Evolutionary conservation across 768 basidiomycete genomes (phyloP).

Genomic region (Suillus ampliporus): DNA sequence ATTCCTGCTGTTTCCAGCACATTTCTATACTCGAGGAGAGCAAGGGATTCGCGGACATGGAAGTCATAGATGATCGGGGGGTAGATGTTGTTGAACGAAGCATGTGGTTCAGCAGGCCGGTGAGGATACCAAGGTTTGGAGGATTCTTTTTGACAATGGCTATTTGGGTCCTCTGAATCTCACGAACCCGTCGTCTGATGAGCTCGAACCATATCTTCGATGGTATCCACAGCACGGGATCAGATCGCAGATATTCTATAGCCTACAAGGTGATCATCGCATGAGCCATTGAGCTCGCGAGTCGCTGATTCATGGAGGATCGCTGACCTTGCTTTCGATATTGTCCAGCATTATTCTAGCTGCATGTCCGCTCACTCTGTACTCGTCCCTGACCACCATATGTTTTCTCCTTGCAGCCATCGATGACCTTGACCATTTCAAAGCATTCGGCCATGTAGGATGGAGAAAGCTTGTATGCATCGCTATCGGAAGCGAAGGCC

Average conservation of each 20-base stretch:
- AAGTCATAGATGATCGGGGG: too few species aligned
- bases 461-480: slow-evolving; percentile 14
- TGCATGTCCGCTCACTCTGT: slow-evolving; percentile 16
- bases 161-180: slow-evolving; percentile 13
- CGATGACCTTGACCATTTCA: slow-evolving; percentile 7
- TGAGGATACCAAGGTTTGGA: too few species aligned
- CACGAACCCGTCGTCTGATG: not conserved
- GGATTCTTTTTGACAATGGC: too few species aligned
- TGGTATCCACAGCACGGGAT: slow-evolving; percentile 16
- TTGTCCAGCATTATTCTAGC: not conserved
- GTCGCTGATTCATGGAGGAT: not conserved
- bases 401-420: slow-evolving; percentile 9
- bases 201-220: slow-evolving; percentile 18
- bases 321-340: slow-evolving; percentile 7
- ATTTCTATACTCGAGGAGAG: too few species aligned
- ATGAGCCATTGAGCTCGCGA: not conserved
- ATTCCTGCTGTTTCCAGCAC: slow-evolving; percentile 10
- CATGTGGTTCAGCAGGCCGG: too few species aligned
- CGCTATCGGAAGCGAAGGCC: slow-evolving; percentile 5
- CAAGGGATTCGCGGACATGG: too few species aligned
- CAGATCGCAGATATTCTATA: slow-evolving; percentile 1
- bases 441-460: slow-evolving; percentile 10
- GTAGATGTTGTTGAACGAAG: too few species aligned
- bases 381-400: slow-evolving; percentile 19
- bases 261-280: not conserved